These are phyloP conservation scores for Aspergillus bertholletiae DNA, from an alignment of 495 filamentous ascomycete genomes.

Conservation along the genomic window DNA sequence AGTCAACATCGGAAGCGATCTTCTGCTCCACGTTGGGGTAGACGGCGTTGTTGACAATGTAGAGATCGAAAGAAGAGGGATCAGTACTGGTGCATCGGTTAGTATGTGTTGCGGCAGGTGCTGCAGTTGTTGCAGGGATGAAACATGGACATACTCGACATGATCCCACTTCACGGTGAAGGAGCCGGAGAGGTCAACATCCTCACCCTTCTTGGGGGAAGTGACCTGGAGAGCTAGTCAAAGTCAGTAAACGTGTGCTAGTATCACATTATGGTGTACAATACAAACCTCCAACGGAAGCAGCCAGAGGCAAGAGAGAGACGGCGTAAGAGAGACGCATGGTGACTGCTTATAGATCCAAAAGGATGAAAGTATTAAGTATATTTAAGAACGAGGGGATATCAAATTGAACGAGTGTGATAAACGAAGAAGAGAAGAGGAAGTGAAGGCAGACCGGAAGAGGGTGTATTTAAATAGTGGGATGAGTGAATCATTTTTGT, in stretches of 20 bases:
- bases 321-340: conserved; percentile 24
- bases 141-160: conserved; percentile 36
- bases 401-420: background rate
- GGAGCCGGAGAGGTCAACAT: conserved; percentile 24
- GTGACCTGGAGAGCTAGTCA: conserved; percentile 29
- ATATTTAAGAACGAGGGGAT: background rate
- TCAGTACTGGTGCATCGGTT: conserved; percentile 26
- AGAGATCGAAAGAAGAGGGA: conserved; percentile 29
- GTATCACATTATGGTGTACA: too few species aligned
- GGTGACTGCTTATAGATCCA: conserved; percentile 2
- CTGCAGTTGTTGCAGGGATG: too few species aligned
- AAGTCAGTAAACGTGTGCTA: background rate
- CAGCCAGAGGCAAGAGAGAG: conserved; percentile 22
- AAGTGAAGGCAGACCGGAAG: background rate
- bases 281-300: conserved; percentile 23
- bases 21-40: conserved; percentile 44
- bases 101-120: background rate
- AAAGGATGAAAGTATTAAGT: background rate
- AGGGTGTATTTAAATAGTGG: background rate
- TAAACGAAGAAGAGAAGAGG: background rate
- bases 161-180: conserved; percentile 35
- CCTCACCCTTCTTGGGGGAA: conserved; percentile 27
- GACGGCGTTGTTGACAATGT: conserved; percentile 37
- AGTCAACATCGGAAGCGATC: conserved; percentile 34
- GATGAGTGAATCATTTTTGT: background rate